phyloP scores from a whole-genome alignment of 306 rosid species.

The Chamaecrista fasciculata region DNA sequence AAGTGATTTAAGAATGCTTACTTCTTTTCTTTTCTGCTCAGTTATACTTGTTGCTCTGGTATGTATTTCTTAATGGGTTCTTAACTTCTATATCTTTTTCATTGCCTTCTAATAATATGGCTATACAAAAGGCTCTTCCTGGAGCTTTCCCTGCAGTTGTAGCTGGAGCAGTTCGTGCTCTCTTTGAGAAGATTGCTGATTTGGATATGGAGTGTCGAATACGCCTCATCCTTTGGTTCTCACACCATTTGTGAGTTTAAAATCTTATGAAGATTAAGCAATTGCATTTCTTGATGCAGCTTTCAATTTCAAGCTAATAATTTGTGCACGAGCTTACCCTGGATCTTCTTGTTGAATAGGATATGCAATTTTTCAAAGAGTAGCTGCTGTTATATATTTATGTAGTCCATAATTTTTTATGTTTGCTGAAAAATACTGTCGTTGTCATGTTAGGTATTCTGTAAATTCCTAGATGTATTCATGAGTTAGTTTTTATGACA shows the following conservation, averaged over 20 bases:
- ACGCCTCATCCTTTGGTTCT: constrained; percentile 96
- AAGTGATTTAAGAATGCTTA: constrained; percentile 6
- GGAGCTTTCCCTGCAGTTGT: constrained; percentile 99
- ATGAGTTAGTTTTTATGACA: neutral
- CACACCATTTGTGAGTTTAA: constrained; percentile 90
- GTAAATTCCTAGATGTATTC: neutral
- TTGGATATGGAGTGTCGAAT: constrained; percentile 98
- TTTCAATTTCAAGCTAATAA: neutral
- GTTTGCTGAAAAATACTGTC: neutral
- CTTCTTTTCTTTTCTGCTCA: constrained; percentile 22
- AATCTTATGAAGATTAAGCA: neutral
- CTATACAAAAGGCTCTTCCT: constrained; percentile 83
- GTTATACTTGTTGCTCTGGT: constrained; percentile 5
- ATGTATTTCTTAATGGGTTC: neutral
- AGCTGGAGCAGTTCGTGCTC: constrained; percentile 96
- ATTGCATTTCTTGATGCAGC: constrained; percentile 9
- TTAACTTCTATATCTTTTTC: neutral
- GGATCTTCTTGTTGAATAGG: neutral
- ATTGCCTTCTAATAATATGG: constrained; percentile 33
- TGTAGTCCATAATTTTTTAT: neutral
- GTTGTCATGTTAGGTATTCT: neutral
- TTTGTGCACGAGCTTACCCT: constrained; percentile 1
- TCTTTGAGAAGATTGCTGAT: constrained; percentile 90
- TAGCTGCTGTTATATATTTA: neutral
- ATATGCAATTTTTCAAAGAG: neutral